Evolutionary conservation across 345 rosid genomes (phyloP).

Genomic region (Populus pruinosa): DNA sequence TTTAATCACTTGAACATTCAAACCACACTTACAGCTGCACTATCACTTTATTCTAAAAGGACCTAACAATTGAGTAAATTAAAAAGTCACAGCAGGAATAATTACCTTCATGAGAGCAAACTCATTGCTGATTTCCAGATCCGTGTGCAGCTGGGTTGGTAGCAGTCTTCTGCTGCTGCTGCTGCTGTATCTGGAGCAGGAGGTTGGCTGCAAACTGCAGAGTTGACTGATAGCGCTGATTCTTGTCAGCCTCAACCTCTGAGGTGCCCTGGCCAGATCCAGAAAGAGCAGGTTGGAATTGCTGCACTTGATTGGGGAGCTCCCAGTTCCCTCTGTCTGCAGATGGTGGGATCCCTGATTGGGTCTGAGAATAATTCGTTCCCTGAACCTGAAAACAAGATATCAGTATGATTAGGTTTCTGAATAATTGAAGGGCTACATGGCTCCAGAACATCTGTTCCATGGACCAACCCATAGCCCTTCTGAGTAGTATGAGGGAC

Average conservation of each 20-base stretch:
- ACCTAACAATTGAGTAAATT: not conserved
- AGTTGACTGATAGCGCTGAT: slow-evolving; percentile 87
- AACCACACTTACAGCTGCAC: not conserved
- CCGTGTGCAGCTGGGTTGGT: slow-evolving; percentile 17
- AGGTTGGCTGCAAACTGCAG: slow-evolving; percentile 89
- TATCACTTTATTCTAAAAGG: not conserved
- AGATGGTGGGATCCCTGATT: slow-evolving; percentile 37
- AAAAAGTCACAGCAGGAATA: not conserved
- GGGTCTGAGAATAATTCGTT: slow-evolving; percentile 44
- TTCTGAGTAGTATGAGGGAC: slow-evolving; percentile 36
- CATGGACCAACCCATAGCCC: slow-evolving; percentile 46
- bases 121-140: slow-evolving; percentile 33
- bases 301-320: slow-evolving; percentile 48
- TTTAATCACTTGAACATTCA: not conserved
- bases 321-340: slow-evolving; percentile 42
- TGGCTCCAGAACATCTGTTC: slow-evolving; percentile 36
- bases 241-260: slow-evolving; percentile 70
- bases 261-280: slow-evolving; percentile 47
- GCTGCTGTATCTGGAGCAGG: slow-evolving; percentile 85
- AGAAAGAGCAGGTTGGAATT: slow-evolving; percentile 45
- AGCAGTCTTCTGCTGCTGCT: slow-evolving; percentile 48
- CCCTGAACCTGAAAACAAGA: slow-evolving; percentile 46
- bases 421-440: slow-evolving; percentile 42
- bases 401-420: slow-evolving; percentile 36
- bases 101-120: slow-evolving; percentile 15